These are phyloP conservation scores for Phytopythium ostracodes DNA, from an alignment of 352 stramenopile genomes.

Conservation along the genomic window DNA sequence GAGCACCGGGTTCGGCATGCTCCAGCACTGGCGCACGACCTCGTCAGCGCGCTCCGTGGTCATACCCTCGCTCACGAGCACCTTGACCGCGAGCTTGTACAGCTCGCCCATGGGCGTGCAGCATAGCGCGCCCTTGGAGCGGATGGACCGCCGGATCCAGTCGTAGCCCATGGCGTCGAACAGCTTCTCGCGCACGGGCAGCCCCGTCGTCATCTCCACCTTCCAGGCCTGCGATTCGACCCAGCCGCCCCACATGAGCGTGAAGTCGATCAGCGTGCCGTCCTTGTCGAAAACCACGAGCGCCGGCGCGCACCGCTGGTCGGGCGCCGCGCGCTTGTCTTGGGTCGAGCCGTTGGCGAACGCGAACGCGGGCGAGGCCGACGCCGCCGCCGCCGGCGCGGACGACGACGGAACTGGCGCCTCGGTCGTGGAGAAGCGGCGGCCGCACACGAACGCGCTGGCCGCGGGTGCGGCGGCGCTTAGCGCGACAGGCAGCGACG, in stretches of 20 bases:
- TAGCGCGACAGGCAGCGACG: not conserved
- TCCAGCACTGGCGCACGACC: constrained; percentile 77
- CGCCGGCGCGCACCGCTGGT: constrained; percentile 43
- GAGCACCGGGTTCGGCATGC: constrained; percentile 72
- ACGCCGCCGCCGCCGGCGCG: not conserved
- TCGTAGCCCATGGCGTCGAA: constrained; percentile 88
- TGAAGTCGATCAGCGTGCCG: constrained; percentile 89
- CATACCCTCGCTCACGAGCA: constrained; percentile 75
- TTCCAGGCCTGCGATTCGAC: constrained; percentile 82
- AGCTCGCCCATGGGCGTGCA: constrained; percentile 85
- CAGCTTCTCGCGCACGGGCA: constrained; percentile 80
- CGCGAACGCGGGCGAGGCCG: not conserved
- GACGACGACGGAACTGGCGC: not conserved
- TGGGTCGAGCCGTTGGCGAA: not conserved
- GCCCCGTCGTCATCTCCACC: constrained; percentile 77
- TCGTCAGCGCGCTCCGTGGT: constrained; percentile 46
- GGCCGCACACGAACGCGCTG: not conserved
- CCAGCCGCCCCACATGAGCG: constrained; percentile 88
- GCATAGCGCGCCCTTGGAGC: constrained; percentile 77
- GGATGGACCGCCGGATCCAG: constrained; percentile 77
- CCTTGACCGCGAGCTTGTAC: constrained; percentile 74
- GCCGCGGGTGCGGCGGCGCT: not conserved
- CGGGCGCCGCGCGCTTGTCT: constrained; percentile 9
- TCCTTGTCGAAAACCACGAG: constrained; percentile 90
- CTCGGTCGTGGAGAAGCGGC: not conserved